Evolutionary conservation across 257 asterid genomes (phyloP).

Genomic region (Fraxinus cuspidata): DNA sequence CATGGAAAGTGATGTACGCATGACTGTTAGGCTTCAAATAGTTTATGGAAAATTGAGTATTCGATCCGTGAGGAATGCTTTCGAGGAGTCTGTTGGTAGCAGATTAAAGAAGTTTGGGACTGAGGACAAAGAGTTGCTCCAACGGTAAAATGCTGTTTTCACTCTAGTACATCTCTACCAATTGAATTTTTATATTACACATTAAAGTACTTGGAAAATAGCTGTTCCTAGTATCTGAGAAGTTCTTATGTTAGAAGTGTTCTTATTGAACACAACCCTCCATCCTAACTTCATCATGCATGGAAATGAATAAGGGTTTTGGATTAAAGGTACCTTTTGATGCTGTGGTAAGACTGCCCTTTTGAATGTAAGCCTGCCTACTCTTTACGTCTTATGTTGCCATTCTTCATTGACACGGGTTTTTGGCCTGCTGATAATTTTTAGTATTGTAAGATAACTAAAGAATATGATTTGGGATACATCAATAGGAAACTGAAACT

Average conservation of each 20-base stretch:
- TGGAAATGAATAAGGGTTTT: neutral
- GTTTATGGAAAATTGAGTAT: constrained; percentile 84
- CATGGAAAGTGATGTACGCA: constrained; percentile 65
- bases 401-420: neutral
- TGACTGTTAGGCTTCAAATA: constrained; percentile 86
- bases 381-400: constrained; percentile 2
- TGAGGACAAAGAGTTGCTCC: constrained; percentile 68
- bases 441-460: neutral
- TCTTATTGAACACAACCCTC: neutral
- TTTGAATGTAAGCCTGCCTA: neutral
- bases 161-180: neutral
- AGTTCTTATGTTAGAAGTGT: neutral
- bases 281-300: neutral
- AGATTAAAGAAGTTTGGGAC: constrained; percentile 62
- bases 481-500: neutral
- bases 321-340: neutral
- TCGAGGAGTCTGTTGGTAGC: constrained; percentile 81
- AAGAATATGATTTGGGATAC: neutral
- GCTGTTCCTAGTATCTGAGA: neutral
- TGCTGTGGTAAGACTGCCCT: neutral
- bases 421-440: neutral
- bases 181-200: neutral
- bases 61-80: constrained; percentile 69
- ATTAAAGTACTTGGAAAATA: neutral
- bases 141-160: constrained; percentile 44